Percentiles rank a stretch among this genome's conserved stretches.
These are phyloP conservation scores for Cladosporium sp. DNA, from an alignment of 2,329 filamentous ascomycete species.

Conservation along the genomic window DNA sequence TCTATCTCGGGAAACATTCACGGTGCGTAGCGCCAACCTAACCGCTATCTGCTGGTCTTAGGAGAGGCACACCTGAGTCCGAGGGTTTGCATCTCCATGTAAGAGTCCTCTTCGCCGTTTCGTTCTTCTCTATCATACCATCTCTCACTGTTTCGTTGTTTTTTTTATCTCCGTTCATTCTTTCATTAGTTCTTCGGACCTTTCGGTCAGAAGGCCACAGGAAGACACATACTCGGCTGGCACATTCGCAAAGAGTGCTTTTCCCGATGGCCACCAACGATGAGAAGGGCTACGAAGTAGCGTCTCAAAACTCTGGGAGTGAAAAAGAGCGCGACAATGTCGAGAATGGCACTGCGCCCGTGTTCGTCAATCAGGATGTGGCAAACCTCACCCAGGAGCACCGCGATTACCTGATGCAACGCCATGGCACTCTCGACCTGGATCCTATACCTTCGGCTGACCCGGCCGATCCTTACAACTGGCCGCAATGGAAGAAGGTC, in stretches of 20 bases:
- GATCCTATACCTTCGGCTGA: slow-evolving; percentile 47
- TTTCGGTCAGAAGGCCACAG: no score
- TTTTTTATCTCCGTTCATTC: background rate
- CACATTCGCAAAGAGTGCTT: background rate
- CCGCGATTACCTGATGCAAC: slow-evolving; percentile 44
- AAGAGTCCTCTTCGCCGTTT: slow-evolving; percentile 2
- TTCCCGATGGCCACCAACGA: background rate
- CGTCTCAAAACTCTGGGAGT: slow-evolving; percentile 4
- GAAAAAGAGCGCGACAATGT: slow-evolving; percentile 3
- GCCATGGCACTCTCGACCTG: slow-evolving; percentile 50
- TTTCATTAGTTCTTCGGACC: background rate
- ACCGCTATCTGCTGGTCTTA: slow-evolving; percentile 4
- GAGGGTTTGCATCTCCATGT: slow-evolving; percentile 2
- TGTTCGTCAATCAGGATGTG: slow-evolving; percentile 14
- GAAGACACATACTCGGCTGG: background rate
- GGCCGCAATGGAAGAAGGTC: slow-evolving; percentile 48
- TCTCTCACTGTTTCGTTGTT: background rate
- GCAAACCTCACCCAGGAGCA: slow-evolving; percentile 39
- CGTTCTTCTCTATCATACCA: background rate
- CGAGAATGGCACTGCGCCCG: background rate
- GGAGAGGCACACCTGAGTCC: slow-evolving; percentile 3
- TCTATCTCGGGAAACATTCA: slow-evolving; percentile 5
- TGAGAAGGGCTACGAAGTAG: slow-evolving; percentile 2
- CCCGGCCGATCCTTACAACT: slow-evolving; percentile 52
- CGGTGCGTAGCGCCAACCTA: background rate